phyloP scores from a whole-genome alignment of 306 rosid genomes.

The Alnus rubra region DNA sequence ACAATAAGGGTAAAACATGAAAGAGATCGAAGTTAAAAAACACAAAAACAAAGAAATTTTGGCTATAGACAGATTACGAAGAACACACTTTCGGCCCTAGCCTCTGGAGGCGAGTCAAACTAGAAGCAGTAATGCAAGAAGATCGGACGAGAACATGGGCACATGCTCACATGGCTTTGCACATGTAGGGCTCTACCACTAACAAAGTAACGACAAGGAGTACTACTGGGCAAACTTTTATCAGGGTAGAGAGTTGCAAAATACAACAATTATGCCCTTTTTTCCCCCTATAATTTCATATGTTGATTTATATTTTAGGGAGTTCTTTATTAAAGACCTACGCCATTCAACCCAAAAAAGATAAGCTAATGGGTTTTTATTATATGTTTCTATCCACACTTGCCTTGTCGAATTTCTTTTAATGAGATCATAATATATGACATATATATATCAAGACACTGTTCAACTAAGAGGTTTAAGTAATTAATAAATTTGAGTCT shows the following conservation, averaged over 20 bases:
- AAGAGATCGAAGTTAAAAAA: neutral
- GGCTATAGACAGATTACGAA: neutral
- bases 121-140: neutral
- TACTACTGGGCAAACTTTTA: conserved; percentile 20
- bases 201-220: conserved; percentile 42
- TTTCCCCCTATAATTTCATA: conserved; percentile 7
- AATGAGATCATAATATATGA: no score
- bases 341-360: no score
- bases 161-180: conserved; percentile 85
- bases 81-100: conserved; percentile 29
- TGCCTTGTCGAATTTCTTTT: no score
- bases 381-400: no score
- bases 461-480: no score
- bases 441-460: no score
- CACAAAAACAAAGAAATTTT: neutral
- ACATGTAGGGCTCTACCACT: conserved; percentile 48
- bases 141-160: conserved; percentile 41
- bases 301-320: neutral
- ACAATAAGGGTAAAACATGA: neutral
- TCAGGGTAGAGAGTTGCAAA: conserved; percentile 21
- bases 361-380: no score
- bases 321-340: no score
- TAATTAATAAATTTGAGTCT: no score
- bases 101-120: conserved; percentile 36
- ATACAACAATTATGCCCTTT: conserved; percentile 29